These are phyloP conservation scores for Pyrenophora tritici-repentis DNA, from an alignment of 2,329 filamentous ascomycete species.

Conservation along the genomic window DNA sequence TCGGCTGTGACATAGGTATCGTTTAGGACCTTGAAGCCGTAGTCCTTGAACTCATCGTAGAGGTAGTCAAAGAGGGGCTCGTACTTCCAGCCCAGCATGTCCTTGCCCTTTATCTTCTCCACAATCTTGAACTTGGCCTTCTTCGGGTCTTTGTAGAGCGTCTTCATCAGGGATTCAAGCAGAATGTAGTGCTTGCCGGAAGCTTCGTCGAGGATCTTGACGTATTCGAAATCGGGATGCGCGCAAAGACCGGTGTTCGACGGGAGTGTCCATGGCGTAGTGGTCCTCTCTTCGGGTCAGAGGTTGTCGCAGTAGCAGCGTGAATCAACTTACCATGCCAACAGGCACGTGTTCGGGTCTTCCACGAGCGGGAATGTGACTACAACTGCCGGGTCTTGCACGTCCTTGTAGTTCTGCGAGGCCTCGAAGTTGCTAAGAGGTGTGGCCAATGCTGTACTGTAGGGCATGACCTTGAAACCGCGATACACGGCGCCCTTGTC, in stretches of 20 bases:
- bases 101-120: slow-evolving; percentile 77
- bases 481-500: slow-evolving; percentile 90
- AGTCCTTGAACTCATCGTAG: slow-evolving; percentile 83
- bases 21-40: slow-evolving; percentile 80
- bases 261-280: slow-evolving; percentile 84
- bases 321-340: slow-evolving; percentile 66
- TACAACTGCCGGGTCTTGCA: slow-evolving; percentile 87
- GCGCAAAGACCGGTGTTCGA: slow-evolving; percentile 78
- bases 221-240: slow-evolving; percentile 82
- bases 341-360: slow-evolving; percentile 73
- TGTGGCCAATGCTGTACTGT: slow-evolving; percentile 87
- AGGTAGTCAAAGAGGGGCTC: slow-evolving; percentile 89
- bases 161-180: slow-evolving; percentile 77
- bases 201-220: slow-evolving; percentile 83
- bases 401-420: slow-evolving; percentile 92
- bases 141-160: slow-evolving; percentile 92
- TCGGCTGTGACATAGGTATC: slow-evolving; percentile 87
- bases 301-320: background rate
- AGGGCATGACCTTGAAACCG: slow-evolving; percentile 91
- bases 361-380: slow-evolving; percentile 83
- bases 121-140: slow-evolving; percentile 90
- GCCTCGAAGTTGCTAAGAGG: slow-evolving; percentile 93
- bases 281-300: slow-evolving; percentile 58
- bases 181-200: slow-evolving; percentile 84
- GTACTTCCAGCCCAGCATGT: slow-evolving; percentile 89